These are phyloP conservation scores for Hamamelis virginiana DNA, from an alignment of 164 flowering plant species.

Conservation along the genomic window DNA sequence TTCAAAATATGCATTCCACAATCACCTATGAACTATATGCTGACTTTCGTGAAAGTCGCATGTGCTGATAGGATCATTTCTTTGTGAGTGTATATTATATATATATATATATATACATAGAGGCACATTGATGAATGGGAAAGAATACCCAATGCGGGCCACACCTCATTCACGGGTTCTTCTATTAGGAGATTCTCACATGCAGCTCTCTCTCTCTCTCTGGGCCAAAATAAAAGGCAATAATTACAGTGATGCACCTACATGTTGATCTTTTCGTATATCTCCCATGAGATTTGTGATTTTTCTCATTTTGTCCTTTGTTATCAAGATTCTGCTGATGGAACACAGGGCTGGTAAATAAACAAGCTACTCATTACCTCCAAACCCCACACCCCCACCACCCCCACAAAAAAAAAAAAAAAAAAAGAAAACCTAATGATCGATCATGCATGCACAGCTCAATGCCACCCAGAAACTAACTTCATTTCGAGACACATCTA, in stretches of 20 bases:
- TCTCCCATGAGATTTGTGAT: background rate
- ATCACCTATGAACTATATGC: no score
- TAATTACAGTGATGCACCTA: background rate
- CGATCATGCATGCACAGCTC: no score
- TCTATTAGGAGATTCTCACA: constrained; percentile 30
- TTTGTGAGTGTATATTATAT: background rate
- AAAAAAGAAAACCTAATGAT: no score
- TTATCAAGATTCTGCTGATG: background rate
- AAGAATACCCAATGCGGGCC: constrained; percentile 12
- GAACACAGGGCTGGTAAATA: no score
- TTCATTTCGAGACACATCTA: no score
- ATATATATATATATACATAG: background rate
- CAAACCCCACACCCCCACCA: no score
- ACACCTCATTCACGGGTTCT: constrained; percentile 27
- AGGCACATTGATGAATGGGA: constrained; percentile 8
- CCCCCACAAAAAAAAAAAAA: no score
- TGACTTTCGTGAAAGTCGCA: no score
- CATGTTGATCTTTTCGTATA: background rate
- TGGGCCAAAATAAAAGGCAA: constrained; percentile 4
- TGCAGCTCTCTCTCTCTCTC: constrained; percentile 9
- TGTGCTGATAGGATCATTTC: no score
- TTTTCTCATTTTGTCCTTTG: background rate
- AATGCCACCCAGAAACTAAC: no score
- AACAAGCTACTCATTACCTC: no score
- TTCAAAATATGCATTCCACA: no score